Conservation (phyloP, 495 filamentous ascomycete genomes). For the Aspergillus carlsbadensis region DNA sequence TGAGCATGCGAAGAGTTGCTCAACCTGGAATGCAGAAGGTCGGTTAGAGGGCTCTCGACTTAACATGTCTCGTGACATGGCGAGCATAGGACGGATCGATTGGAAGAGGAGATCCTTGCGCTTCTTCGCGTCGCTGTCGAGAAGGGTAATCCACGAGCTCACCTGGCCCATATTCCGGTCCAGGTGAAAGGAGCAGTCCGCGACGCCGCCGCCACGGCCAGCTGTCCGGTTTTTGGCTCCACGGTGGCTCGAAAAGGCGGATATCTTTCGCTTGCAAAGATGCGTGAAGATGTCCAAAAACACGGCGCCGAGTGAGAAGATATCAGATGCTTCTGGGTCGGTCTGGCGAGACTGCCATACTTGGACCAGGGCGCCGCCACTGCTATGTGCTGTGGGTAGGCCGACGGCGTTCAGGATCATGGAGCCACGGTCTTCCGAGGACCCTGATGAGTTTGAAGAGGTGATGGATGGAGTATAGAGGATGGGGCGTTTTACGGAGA, state of each 20-base stretch:
- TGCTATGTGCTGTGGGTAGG: slow-evolving; percentile 14
- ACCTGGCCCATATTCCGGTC: slow-evolving; percentile 70
- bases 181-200: slow-evolving; percentile 78
- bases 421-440: slow-evolving; percentile 19
- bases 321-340: slow-evolving; percentile 33
- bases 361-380: slow-evolving; percentile 34
- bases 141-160: slow-evolving; percentile 69
- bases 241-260: slow-evolving; percentile 72
- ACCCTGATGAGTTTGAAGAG: slow-evolving; percentile 33
- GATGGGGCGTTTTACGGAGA: slow-evolving; percentile 29
- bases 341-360: slow-evolving; percentile 44
- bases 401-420: slow-evolving; percentile 16
- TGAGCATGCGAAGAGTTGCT: slow-evolving; percentile 21
- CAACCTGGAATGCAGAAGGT: slow-evolving; percentile 36
- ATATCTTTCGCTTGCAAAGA: slow-evolving; percentile 68
- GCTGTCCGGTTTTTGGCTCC: slow-evolving; percentile 64
- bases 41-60: slow-evolving; percentile 35
- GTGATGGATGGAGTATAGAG: slow-evolving; percentile 37
- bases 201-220: slow-evolving; percentile 66
- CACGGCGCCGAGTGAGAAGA: slow-evolving; percentile 46
- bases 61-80: slow-evolving; percentile 46
- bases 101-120: slow-evolving; percentile 50
- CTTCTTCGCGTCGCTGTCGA: slow-evolving; percentile 67
- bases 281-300: slow-evolving; percentile 76
- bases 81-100: slow-evolving; percentile 41